Conservation (phyloP, 495 filamentous ascomycete species). For the Penicillium crystallinum region DNA sequence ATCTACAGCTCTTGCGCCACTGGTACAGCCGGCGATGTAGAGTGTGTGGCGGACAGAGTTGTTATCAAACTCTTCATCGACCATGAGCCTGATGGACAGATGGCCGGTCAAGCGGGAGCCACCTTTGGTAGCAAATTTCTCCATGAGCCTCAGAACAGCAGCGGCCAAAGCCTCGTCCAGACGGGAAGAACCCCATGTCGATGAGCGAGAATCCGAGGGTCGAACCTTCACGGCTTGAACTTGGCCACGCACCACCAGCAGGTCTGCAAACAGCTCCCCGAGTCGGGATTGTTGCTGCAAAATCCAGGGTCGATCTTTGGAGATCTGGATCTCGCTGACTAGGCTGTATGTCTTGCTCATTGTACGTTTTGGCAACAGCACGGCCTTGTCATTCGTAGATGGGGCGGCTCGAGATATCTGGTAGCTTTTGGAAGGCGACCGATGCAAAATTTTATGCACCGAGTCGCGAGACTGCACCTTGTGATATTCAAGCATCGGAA, state of each 20-base stretch:
- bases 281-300: slow-evolving; percentile 63
- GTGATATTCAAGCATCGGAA: slow-evolving; percentile 55
- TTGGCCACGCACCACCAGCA: slow-evolving; percentile 55
- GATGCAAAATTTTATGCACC: slow-evolving; percentile 51
- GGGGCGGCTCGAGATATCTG: slow-evolving; percentile 57
- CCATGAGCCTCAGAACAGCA: slow-evolving; percentile 58
- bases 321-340: slow-evolving; percentile 52
- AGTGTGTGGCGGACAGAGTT: slow-evolving; percentile 37
- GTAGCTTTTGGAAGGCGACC: slow-evolving; percentile 45
- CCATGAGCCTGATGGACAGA: slow-evolving; percentile 60
- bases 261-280: slow-evolving; percentile 63
- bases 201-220: slow-evolving; percentile 28
- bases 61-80: slow-evolving; percentile 42
- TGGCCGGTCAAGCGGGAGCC: slow-evolving; percentile 59
- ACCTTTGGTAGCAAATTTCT: slow-evolving; percentile 45
- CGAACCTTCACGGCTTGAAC: slow-evolving; percentile 62
- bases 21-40: slow-evolving; percentile 35
- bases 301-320: slow-evolving; percentile 54
- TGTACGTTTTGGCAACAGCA: slow-evolving; percentile 52
- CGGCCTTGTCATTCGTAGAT: slow-evolving; percentile 44
- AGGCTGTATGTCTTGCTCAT: slow-evolving; percentile 48
- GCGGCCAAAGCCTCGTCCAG: slow-evolving; percentile 46
- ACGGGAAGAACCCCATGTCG: slow-evolving; percentile 52
- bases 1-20: slow-evolving; percentile 27
- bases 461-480: slow-evolving; percentile 53